Evolutionary conservation across 2,329 filamentous ascomycete species (phyloP).

Genomic region (Exophiala bonariae): DNA sequence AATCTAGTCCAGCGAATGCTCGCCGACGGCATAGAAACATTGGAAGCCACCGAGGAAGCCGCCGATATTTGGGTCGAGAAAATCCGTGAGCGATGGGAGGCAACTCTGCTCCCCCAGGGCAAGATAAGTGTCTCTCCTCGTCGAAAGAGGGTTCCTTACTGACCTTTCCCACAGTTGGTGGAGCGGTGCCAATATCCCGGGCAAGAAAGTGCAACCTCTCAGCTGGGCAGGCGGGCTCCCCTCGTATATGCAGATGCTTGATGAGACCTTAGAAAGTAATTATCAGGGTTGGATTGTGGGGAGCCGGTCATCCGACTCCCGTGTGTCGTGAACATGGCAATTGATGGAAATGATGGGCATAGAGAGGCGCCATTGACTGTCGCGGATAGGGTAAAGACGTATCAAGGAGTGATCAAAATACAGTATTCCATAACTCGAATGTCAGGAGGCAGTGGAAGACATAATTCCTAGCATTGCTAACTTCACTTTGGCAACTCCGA

Average conservation of each 20-base stretch:
- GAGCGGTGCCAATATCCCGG: slow-evolving; percentile 57
- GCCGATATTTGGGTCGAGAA: slow-evolving; percentile 47
- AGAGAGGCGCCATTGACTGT: no score
- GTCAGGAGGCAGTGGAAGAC: no score
- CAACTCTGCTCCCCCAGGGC: slow-evolving; percentile 30
- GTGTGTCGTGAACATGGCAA: no score
- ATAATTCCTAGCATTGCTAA: no score
- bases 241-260: slow-evolving; percentile 21
- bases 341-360: no score
- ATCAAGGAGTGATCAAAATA: no score
- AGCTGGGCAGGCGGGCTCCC: slow-evolving; percentile 39
- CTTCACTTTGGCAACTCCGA: no score
- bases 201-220: slow-evolving; percentile 54
- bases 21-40: slow-evolving; percentile 46
- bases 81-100: slow-evolving; percentile 30
- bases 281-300: slow-evolving; percentile 15
- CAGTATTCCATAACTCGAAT: no score
- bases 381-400: no score
- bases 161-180: slow-evolving; percentile 54
- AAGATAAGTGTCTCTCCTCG: slow-evolving; percentile 8
- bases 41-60: slow-evolving; percentile 50
- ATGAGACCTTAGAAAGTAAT: slow-evolving; percentile 16
- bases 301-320: no score
- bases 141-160: slow-evolving; percentile 51
- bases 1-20: slow-evolving; percentile 49